Conservation (phyloP, 2,329 filamentous ascomycete genomes). For the Trichoderma aggressivum region DNA sequence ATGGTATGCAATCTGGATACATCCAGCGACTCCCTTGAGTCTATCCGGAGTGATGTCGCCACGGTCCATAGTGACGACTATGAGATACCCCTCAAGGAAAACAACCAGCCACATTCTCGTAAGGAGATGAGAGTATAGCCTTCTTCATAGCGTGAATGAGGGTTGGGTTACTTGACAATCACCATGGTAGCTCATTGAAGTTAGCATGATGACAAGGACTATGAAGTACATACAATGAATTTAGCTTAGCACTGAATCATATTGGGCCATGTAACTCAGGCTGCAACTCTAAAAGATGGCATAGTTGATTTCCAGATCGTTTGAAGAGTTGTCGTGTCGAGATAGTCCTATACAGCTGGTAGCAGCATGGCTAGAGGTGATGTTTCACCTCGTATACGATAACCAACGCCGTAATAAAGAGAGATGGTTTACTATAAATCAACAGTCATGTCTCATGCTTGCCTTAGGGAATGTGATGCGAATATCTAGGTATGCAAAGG, state of each 20-base stretch:
- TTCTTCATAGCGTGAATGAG: background rate
- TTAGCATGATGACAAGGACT: background rate
- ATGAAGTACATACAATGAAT: background rate
- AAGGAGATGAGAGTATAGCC: background rate
- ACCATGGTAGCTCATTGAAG: background rate
- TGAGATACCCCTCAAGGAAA: slow-evolving; percentile 16
- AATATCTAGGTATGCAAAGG: background rate
- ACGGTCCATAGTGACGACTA: slow-evolving; percentile 39
- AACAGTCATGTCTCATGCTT: background rate
- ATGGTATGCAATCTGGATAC: background rate
- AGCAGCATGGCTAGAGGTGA: background rate
- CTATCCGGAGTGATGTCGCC: slow-evolving; percentile 30
- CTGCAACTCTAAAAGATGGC: background rate
- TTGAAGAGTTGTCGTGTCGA: background rate
- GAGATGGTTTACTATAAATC: background rate
- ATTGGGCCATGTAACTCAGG: background rate
- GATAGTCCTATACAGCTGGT: background rate
- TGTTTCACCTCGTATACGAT: background rate
- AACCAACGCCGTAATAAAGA: background rate
- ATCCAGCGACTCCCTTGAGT: slow-evolving; percentile 20
- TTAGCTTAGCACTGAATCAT: background rate
- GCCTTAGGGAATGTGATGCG: background rate
- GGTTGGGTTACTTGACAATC: background rate
- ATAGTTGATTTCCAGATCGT: background rate
- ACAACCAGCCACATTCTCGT: background rate